These are phyloP conservation scores for Nyctanthes arbortristis DNA, from an alignment of 257 asterid genomes.

Conservation along the genomic window DNA sequence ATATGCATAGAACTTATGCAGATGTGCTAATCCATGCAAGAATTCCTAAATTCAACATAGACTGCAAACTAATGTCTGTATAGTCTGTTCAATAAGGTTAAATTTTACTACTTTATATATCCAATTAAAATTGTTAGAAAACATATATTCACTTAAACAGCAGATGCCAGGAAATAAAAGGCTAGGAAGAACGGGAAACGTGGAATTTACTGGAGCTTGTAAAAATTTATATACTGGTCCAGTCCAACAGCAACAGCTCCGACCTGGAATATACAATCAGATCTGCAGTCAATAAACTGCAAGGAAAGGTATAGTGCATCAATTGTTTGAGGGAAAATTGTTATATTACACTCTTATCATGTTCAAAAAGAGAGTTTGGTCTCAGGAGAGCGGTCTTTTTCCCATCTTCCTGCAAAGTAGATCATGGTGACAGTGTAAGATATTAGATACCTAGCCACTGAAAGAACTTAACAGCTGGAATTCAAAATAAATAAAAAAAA, in stretches of 20 bases:
- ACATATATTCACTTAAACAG: constrained; percentile 5
- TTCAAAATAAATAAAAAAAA: constrained; percentile 7
- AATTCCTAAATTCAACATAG: no score
- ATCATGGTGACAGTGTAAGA: constrained; percentile 15
- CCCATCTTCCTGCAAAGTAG: constrained; percentile 72
- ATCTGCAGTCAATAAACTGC: constrained; percentile 18
- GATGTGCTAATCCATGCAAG: not conserved
- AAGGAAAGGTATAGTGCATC: constrained; percentile 6
- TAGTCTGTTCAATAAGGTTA: no score
- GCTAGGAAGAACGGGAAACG: constrained; percentile 23
- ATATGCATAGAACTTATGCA: not conserved
- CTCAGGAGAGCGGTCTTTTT: constrained; percentile 60
- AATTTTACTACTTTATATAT: no score
- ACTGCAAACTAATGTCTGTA: no score
- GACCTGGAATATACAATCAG: constrained; percentile 52
- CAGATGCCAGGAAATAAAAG: constrained; percentile 7
- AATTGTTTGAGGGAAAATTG: constrained; percentile 22
- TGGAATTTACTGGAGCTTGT: constrained; percentile 81
- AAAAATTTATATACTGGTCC: constrained; percentile 73
- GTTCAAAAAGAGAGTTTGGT: constrained; percentile 61
- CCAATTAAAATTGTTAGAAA: not conserved
- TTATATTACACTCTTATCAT: constrained; percentile 67
- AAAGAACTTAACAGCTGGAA: not conserved
- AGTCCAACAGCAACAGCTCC: constrained; percentile 98
- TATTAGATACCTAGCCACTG: not conserved